phyloP scores from a whole-genome alignment of 345 rosid genomes.

The Populus simonii region DNA sequence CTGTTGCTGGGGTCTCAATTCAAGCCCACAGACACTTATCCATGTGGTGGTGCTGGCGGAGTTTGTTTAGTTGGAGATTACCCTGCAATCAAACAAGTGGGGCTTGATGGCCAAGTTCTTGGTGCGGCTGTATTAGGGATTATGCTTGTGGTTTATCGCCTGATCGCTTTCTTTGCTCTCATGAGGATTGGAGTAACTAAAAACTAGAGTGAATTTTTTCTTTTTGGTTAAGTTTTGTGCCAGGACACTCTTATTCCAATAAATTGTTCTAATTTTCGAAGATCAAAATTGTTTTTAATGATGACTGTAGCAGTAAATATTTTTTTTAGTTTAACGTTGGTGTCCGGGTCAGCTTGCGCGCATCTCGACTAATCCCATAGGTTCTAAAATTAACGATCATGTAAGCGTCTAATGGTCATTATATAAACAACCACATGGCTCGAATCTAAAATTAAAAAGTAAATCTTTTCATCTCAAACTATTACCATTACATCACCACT shows the following conservation, averaged over 20 bases:
- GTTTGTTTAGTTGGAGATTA: slow-evolving; percentile 46
- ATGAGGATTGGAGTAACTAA: slow-evolving; percentile 38
- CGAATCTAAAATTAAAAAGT: no score
- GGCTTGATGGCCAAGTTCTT: slow-evolving; percentile 33
- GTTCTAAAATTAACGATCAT: no score
- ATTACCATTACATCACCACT: no score
- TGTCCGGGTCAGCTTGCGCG: no score
- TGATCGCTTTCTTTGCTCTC: slow-evolving; percentile 50
- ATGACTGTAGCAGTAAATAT: no score
- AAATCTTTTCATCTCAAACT: no score
- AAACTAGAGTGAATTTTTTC: background rate
- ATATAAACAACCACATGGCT: no score
- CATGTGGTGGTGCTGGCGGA: slow-evolving; percentile 13
- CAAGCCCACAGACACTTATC: slow-evolving; percentile 29
- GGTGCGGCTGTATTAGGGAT: slow-evolving; percentile 34
- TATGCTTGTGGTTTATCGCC: slow-evolving; percentile 44
- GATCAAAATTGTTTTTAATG: no score
- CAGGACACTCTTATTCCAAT: background rate
- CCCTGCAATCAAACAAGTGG: slow-evolving; percentile 37
- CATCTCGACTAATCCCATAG: no score
- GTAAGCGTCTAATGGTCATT: no score
- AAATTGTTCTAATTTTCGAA: no score
- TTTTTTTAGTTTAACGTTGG: no score
- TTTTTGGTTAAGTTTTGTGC: background rate
- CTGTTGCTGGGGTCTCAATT: slow-evolving; percentile 49